phyloP scores from a whole-genome alignment of 176 grass and related monocot genomes.

The Canna indica region DNA sequence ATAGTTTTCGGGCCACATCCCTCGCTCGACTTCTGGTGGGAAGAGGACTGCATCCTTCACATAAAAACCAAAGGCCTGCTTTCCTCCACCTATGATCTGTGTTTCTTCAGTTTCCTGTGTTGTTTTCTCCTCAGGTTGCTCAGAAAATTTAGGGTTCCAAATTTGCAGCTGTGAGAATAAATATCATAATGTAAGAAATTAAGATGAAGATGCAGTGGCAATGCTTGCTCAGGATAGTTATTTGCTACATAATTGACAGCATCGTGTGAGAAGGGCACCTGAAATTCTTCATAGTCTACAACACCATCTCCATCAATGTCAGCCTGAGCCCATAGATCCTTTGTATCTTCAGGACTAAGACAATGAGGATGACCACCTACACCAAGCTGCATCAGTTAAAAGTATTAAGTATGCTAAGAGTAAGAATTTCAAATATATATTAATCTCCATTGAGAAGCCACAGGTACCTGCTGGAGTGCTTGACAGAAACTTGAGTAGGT shows the following conservation, averaged over 20 bases:
- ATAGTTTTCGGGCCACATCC: slow-evolving; percentile 87
- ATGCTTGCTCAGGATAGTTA: not conserved
- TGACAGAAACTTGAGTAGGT: slow-evolving; percentile 20
- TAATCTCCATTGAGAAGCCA: not conserved
- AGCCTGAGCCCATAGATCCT: slow-evolving; percentile 9
- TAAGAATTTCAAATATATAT: not conserved
- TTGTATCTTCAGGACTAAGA: not conserved
- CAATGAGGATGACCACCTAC: slow-evolving; percentile 1
- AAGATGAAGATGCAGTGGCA: not conserved
- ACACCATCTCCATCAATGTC: slow-evolving; percentile 10
- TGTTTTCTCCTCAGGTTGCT: slow-evolving; percentile 26
- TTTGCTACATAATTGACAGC: slow-evolving; percentile 1
- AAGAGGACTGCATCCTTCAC: slow-evolving; percentile 88
- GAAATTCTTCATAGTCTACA: slow-evolving; percentile 13
- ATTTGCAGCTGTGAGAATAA: slow-evolving; percentile 29
- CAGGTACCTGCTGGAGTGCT: not conserved
- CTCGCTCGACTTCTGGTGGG: slow-evolving; percentile 76
- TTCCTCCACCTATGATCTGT: not conserved
- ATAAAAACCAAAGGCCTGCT: slow-evolving; percentile 49
- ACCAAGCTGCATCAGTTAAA: slow-evolving; percentile 1
- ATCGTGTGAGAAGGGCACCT: not conserved
- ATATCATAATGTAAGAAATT: slow-evolving; percentile 13
- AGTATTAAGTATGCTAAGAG: not conserved
- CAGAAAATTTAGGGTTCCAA: slow-evolving; percentile 43
- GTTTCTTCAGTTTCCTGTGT: slow-evolving; percentile 18